Evolutionary conservation across 2,329 filamentous ascomycete species (phyloP), one percentile per base, ranked within the genome.

Genomic region (Peltaster fructicola): DNA sequence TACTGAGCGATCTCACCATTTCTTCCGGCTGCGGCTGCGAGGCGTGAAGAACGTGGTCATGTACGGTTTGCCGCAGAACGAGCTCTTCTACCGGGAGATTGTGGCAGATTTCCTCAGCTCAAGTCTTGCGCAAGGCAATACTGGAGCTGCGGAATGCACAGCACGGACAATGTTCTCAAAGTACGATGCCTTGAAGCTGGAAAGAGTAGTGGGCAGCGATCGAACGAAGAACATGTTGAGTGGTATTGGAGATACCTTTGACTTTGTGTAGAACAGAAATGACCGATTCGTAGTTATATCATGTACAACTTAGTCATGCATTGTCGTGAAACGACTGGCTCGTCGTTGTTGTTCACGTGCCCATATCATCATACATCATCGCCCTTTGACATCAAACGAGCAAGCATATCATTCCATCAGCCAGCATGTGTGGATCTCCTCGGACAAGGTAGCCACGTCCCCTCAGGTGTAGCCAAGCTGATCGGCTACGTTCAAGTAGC

Each of bases 1-100:
- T 54, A 90, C 84, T 2, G 85, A 91, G 49, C 73, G 88, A 30
- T 79, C 84, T n/a, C 88, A 98, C 52, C 88, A 98, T 52, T 95
- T 95, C 61, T 71, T 81, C 24, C 66, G 88, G n/a, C 82, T 88
- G 45, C 66, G 68, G 37, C 63, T 98, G 26, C 66, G 70, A 17
- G 88, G 88, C 12, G 81, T 88, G 8, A 73, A 73, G 48, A 64
- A 73, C 19, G 67, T 95, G n/a, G 64, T 93, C 25, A 75, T 92
- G 60, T 95, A 95, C 48, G 77, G 73, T 1, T 51, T 93, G 15
- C 88, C 88, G 0, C 85, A 95, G 40, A 92, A 93, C 46, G 76
- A 78, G 14, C 47, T 66, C 11, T 85, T 88, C 40, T 90, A 85
- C 48, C 61, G 63, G 18, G 81, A 90, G 54, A 61, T 85, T 26